These are phyloP conservation scores for Tuctoria greenei DNA, from an alignment of 176 grass and related monocot genomes.

Conservation along the genomic window DNA sequence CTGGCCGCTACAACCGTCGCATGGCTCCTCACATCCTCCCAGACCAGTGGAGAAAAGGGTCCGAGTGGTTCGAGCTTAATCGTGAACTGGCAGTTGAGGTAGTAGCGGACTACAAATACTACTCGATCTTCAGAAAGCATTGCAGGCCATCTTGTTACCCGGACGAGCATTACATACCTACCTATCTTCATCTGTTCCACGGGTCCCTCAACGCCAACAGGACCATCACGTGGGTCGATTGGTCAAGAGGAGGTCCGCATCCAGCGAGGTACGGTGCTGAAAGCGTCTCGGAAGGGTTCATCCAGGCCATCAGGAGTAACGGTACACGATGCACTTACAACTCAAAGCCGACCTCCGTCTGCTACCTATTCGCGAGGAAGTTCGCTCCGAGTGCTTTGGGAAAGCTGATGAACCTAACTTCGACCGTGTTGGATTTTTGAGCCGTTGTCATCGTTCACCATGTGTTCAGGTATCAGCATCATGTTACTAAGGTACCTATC, in stretches of 20 bases:
- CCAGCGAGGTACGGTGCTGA: constrained; percentile 68
- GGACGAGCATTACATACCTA: constrained; percentile 88
- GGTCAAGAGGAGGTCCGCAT: constrained; percentile 87
- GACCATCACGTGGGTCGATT: constrained; percentile 86
- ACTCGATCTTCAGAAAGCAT: constrained; percentile 64
- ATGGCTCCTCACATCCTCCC: constrained; percentile 79
- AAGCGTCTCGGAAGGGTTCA: constrained; percentile 55
- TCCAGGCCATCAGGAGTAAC: constrained; percentile 79
- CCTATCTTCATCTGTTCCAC: constrained; percentile 71
- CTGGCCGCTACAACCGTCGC: constrained; percentile 71
- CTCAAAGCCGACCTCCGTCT: constrained; percentile 53
- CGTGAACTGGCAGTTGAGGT: constrained; percentile 63
- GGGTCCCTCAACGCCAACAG: constrained; percentile 69
- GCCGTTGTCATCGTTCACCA: background rate
- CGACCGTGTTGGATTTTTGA: constrained; percentile 63
- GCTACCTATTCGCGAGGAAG: constrained; percentile 83
- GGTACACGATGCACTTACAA: constrained; percentile 66
- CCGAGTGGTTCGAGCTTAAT: constrained; percentile 82
- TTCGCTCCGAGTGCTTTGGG: constrained; percentile 79
- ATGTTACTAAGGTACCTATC: too few species aligned
- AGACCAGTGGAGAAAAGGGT: constrained; percentile 69
- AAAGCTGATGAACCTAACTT: constrained; percentile 72
- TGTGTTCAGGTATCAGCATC: background rate
- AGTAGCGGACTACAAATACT: constrained; percentile 67
- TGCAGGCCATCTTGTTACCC: constrained; percentile 81